Evolutionary conservation across 2,329 filamentous ascomycete species (phyloP).

Genomic region (Knoxdaviesia capensis): DNA sequence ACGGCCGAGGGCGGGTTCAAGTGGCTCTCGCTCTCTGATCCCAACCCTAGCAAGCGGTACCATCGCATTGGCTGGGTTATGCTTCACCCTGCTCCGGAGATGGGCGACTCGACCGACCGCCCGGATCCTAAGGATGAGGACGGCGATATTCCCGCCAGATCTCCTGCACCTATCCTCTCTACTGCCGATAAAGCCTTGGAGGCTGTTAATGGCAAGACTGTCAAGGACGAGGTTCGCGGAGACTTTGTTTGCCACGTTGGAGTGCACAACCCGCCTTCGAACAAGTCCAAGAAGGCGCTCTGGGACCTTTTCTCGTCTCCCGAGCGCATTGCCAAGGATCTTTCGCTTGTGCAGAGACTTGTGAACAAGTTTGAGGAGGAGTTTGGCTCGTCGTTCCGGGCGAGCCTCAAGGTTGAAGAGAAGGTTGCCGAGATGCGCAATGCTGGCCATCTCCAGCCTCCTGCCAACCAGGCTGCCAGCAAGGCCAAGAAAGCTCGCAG

Average conservation of each 20-base stretch:
- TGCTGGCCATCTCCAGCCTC: constrained; percentile 57
- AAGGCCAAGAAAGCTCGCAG: constrained; percentile 38
- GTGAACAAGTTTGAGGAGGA: constrained; percentile 73
- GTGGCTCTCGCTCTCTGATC: constrained; percentile 88
- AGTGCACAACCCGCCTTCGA: constrained; percentile 72
- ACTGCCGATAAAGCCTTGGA: constrained; percentile 76
- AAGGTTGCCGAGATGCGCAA: constrained; percentile 63
- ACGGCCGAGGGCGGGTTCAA: constrained; percentile 85
- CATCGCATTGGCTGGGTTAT: constrained; percentile 98
- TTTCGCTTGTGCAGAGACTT: constrained; percentile 63
- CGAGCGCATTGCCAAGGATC: constrained; percentile 79
- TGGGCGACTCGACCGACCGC: constrained; percentile 42
- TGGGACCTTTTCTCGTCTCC: constrained; percentile 95
- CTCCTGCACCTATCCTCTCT: constrained; percentile 24
- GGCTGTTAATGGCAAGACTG: constrained; percentile 93
- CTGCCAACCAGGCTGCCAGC: constrained; percentile 31
- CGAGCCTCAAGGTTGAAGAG: constrained; percentile 63
- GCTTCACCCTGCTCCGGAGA: constrained; percentile 61
- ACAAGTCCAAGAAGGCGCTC: constrained; percentile 80
- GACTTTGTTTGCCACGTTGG: constrained; percentile 97
- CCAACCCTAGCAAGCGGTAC: constrained; percentile 90
- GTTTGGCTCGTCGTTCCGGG: constrained; percentile 58
- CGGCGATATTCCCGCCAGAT: constrained; percentile 31
- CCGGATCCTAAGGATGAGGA: constrained; percentile 55
- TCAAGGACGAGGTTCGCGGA: constrained; percentile 79